A percentile compares a stretch with the other conserved stretches of the same genome.
phyloP scores from a whole-genome alignment of 371 early-diverging fungal genomes.

The Apophysomyces sp. region DNA sequence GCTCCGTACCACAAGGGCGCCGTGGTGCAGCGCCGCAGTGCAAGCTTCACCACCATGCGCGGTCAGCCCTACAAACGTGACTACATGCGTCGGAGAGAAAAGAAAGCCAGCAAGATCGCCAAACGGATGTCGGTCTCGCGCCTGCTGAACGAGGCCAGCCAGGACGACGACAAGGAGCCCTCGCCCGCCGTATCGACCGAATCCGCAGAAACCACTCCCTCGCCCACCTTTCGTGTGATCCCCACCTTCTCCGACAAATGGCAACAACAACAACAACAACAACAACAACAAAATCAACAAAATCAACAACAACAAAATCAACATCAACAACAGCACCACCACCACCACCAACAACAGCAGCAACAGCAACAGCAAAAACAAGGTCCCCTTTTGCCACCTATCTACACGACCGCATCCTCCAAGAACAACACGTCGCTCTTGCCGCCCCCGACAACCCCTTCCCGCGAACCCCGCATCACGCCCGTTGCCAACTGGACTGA shows the following conservation, averaged over 20 bases:
- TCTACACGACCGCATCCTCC: neutral
- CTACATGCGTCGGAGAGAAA: conserved; percentile 4
- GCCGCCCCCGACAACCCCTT: neutral
- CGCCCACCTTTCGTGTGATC: conserved; percentile 32
- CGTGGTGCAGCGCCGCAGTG: conserved; percentile 6
- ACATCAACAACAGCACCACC: neutral
- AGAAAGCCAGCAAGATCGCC: conserved; percentile 7
- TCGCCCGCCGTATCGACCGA: conserved; percentile 5
- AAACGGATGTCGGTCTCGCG: conserved; percentile 33
- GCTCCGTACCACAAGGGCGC: conserved; percentile 10
- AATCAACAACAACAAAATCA: neutral
- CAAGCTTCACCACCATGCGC: conserved; percentile 11
- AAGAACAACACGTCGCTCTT: neutral
- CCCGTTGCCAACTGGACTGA: conserved; percentile 9
- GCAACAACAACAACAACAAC: conserved; percentile 2
- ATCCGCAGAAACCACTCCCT: conserved; percentile 23
- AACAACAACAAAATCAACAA: neutral
- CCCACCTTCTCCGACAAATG: conserved; percentile 22
- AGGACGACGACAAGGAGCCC: neutral
- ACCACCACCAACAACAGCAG: neutral
- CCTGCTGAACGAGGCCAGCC: conserved; percentile 20
- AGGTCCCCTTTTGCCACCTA: conserved; percentile 4
- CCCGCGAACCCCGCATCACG: neutral
- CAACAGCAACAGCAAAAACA: neutral
- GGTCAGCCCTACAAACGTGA: conserved; percentile 11